phyloP scores from a whole-genome alignment of 768 basidiomycete genomes.

The Sistotremastrum niveocremeum region DNA sequence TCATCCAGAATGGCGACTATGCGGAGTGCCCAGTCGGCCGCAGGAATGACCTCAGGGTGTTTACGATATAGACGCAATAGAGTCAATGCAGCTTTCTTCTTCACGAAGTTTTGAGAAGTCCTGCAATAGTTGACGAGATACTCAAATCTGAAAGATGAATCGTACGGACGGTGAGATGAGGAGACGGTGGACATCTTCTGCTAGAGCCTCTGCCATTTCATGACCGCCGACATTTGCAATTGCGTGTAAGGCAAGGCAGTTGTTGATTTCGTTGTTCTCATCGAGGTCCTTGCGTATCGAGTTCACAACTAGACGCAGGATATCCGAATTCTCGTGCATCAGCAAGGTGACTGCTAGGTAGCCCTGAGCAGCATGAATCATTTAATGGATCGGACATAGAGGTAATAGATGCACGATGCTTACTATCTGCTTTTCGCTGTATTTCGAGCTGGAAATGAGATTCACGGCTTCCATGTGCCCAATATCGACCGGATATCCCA shows the following conservation, averaged over 20 bases:
- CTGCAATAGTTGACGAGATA: constrained; percentile 25
- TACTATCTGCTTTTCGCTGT: constrained; percentile 98
- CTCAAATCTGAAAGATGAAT: not conserved
- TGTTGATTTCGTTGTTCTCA: constrained; percentile 86
- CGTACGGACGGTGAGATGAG: constrained; percentile 79
- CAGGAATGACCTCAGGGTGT: constrained; percentile 87
- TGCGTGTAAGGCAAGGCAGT: constrained; percentile 92
- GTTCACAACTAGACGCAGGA: constrained; percentile 92
- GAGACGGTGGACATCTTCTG: constrained; percentile 85
- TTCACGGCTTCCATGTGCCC: constrained; percentile 99
- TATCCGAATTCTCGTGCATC: constrained; percentile 98
- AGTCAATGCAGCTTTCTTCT: constrained; percentile 96
- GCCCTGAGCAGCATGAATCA: constrained; percentile 38
- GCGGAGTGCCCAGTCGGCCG: constrained; percentile 89
- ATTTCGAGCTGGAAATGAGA: constrained; percentile 87
- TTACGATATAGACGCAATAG: constrained; percentile 88
- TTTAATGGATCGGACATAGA: not conserved
- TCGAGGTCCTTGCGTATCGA: constrained; percentile 97
- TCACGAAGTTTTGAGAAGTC: constrained; percentile 89
- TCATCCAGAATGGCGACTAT: constrained; percentile 97
- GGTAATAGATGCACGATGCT: constrained; percentile 16
- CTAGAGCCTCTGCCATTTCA: constrained; percentile 96
- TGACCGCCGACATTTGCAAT: constrained; percentile 96
- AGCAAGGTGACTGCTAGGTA: constrained; percentile 94
- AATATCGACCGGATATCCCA: constrained; percentile 97